Evolutionary conservation across 2,329 filamentous ascomycete genomes (phyloP), one percentile per base, ranked within the genome.

Genomic region (Aspergillus novoparasiticus): DNA sequence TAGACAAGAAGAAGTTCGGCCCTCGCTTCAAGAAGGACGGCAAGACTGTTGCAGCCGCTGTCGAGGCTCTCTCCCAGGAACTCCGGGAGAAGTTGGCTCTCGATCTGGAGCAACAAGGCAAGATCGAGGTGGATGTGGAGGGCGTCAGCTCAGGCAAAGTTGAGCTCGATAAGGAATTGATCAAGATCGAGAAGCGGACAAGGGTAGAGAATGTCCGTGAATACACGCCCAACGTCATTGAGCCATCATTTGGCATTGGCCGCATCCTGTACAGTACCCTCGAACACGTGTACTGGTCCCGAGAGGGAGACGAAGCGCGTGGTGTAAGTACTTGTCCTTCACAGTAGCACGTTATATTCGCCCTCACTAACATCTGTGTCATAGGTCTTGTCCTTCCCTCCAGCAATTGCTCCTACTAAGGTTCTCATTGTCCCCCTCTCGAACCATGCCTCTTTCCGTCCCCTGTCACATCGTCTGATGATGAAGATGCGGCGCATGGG

Each of bases 191-290:
- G 82, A 93, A 91, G 82, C 88, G 89, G 71, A 96, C 90, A 70
- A 86, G 93, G 66, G 86, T 89, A 4, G 92, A 97, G 79, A 90
- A 96, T 76, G 87, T 89, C 63, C 87, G 95, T 72, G 94, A 97
- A 78, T 99, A 92, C 82, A 96, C 90, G 0, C 94, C 94, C 64
- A 97, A 97, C 75, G 93, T 96, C 55, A 96, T 98, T 71, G 95
- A 99, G 82, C 95, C 94, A 1, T 98, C 94, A 0, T 99, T 98
- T 73, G 94, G 94, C 84, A 96, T 98, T 74, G 95, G 94, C 64
- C 89, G 94, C 72, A 97, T 98, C 66, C 83, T 98, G 63, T 98
- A 97, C 83, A 89, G 91, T 64, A 83, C 99, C 73, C 91, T 96
- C 75, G 95, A 99, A 83, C 95, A 99, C 81, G 89, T 87, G 77